A percentile compares a stretch with the other conserved stretches of the same genome.
phyloP scores from a whole-genome alignment of 352 stramenopile species.

The Phytophthora syringae region DNA sequence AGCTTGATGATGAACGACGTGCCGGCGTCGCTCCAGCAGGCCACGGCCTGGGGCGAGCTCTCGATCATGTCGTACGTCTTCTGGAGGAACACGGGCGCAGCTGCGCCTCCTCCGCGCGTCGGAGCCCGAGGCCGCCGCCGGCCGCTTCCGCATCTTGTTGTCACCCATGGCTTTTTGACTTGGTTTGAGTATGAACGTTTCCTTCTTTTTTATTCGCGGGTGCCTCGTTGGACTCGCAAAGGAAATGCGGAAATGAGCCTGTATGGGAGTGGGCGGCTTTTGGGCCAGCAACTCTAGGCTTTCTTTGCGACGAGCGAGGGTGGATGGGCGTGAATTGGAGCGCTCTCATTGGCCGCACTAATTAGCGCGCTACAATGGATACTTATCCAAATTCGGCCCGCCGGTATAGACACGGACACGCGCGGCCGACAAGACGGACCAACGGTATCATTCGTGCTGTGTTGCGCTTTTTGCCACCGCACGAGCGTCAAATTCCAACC shows the following conservation, averaged over 20 bases:
- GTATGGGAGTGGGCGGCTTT: slow-evolving; percentile 8
- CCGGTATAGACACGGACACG: slow-evolving; percentile 10
- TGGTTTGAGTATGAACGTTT: slow-evolving; percentile 27
- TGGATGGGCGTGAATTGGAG: neutral
- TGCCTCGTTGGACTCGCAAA: neutral
- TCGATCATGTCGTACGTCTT: slow-evolving; percentile 96
- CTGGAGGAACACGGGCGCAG: slow-evolving; percentile 87
- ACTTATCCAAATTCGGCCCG: slow-evolving; percentile 21
- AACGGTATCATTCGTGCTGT: slow-evolving; percentile 2
- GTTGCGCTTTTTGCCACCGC: neutral
- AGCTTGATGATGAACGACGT: slow-evolving; percentile 93
- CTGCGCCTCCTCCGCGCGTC: slow-evolving; percentile 10
- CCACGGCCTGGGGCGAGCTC: slow-evolving; percentile 77
- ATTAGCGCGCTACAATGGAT: slow-evolving; percentile 17
- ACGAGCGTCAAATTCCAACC: no score
- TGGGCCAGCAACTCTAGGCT: neutral
- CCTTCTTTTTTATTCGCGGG: slow-evolving; percentile 30
- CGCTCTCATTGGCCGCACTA: slow-evolving; percentile 6
- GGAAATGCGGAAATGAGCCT: slow-evolving; percentile 44
- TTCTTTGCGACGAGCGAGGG: slow-evolving; percentile 8
- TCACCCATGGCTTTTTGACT: slow-evolving; percentile 36
- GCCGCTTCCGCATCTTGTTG: slow-evolving; percentile 44
- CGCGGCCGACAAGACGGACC: slow-evolving; percentile 20
- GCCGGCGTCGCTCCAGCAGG: slow-evolving; percentile 82
- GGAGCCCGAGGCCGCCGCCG: slow-evolving; percentile 9